Percentiles rank a stretch among this genome's conserved stretches.
Evolutionary conservation across 495 filamentous ascomycete species (phyloP).

Genomic region (Chaetomium cochliodes): DNA sequence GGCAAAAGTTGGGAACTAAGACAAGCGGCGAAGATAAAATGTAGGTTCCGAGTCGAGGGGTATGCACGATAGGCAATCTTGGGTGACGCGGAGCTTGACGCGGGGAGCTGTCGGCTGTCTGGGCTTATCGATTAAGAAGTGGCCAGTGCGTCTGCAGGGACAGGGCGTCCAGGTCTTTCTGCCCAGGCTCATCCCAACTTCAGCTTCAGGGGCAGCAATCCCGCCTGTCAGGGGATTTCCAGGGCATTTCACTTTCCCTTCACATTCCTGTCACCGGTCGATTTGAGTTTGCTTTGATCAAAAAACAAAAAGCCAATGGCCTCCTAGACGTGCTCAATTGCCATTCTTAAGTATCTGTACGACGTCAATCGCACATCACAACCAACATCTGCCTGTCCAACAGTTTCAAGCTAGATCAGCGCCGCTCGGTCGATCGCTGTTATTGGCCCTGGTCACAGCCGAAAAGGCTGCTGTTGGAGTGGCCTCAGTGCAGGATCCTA

Average conservation of each 20-base stretch:
- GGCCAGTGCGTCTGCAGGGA: slow-evolving; percentile 16
- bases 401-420: slow-evolving; percentile 9
- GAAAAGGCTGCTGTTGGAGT: slow-evolving; percentile 2
- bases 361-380: too few relatives aligned
- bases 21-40: not conserved
- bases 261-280: not conserved
- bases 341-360: not conserved
- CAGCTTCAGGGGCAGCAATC: slow-evolving; percentile 5
- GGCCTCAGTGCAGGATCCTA: not conserved
- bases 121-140: slow-evolving; percentile 14
- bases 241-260: not conserved
- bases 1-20: not conserved
- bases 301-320: not conserved
- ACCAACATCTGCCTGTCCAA: not conserved
- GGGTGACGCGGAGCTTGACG: slow-evolving; percentile 34
- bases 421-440: not conserved
- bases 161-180: too few relatives aligned
- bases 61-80: slow-evolving; percentile 20
- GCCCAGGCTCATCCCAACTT: not conserved
- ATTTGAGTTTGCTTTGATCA: not conserved
- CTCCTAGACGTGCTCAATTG: not conserved
- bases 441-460: slow-evolving; percentile 4
- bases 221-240: not conserved
- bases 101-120: slow-evolving; percentile 10
- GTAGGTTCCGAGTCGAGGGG: not conserved